A percentile compares a stretch with the other conserved stretches of the same genome.
phyloP scores from a whole-genome alignment of 1,284 basidiomycete genomes.

The Cryptococcus sp. region DNA sequence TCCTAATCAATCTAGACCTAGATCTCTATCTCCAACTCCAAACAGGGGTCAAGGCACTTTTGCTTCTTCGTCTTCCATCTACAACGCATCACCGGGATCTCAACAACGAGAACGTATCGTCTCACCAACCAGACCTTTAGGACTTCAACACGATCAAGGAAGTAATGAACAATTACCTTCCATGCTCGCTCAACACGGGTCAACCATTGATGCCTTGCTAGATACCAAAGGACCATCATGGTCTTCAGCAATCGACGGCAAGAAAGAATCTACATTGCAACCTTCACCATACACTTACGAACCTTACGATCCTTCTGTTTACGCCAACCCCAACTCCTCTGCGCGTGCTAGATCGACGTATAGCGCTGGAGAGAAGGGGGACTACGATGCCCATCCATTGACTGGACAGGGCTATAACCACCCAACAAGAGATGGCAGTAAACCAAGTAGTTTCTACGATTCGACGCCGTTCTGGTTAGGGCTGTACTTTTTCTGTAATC shows the following conservation, averaged over 20 bases:
- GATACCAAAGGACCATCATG: not conserved
- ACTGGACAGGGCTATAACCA: constrained; percentile 2
- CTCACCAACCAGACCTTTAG: not conserved
- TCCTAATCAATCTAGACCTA: not conserved
- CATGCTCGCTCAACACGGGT: not conserved
- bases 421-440: not conserved
- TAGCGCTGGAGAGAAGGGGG: not conserved
- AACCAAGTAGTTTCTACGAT: constrained; percentile 22
- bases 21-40: not conserved
- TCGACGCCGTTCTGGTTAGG: constrained; percentile 58
- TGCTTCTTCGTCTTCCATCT: constrained; percentile 1
- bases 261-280: constrained; percentile 9
- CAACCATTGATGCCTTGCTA: not conserved
- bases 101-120: constrained; percentile 1
- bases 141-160: not conserved
- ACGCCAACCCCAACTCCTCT: not conserved
- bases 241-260: constrained; percentile 8
- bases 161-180: not conserved
- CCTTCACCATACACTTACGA: not conserved
- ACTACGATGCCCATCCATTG: constrained; percentile 1
- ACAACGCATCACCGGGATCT: not conserved
- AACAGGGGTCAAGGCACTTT: not conserved
- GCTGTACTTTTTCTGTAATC: constrained; percentile 83
- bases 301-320: not conserved
- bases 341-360: not conserved